Conservation (phyloP, 2,329 filamentous ascomycete genomes). For the Fusarium euwallaceae region DNA sequence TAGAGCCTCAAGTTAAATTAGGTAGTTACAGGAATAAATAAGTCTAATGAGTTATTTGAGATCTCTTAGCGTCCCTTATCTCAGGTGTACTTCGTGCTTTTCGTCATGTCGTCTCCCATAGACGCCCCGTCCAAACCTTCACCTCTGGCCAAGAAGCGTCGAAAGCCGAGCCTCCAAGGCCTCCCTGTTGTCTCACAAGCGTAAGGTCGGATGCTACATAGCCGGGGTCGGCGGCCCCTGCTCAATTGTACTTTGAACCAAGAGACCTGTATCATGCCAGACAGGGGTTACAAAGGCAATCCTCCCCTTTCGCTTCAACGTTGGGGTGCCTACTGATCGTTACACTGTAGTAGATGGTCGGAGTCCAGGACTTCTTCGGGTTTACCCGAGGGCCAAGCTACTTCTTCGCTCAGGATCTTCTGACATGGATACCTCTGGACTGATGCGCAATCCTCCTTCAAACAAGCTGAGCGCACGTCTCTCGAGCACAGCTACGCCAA, state of each 20-base stretch:
- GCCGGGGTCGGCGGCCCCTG: not conserved
- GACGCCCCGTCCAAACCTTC: not conserved
- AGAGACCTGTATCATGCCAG: not conserved
- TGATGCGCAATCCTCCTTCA: not conserved
- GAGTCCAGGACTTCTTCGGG: not conserved
- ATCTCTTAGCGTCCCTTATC: not conserved
- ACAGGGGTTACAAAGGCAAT: not conserved
- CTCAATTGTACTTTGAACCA: not conserved
- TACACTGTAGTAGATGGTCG: not conserved
- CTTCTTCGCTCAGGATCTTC: not conserved
- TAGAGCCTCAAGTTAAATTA: not conserved
- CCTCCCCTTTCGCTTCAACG: not conserved
- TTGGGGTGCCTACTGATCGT: not conserved
- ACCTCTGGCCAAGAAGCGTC: not conserved
- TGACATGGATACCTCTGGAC: not conserved
- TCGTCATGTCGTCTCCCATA: not conserved
- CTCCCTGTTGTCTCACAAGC: not conserved
- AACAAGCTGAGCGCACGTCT: not conserved
- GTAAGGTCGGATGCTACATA: not conserved
- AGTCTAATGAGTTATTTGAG: not conserved
- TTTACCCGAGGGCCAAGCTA: not conserved
- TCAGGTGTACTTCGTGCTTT: not conserved
- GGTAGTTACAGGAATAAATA: not conserved
- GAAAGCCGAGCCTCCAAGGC: not conserved
- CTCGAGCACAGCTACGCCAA: not conserved